Base-by-base conservation (phyloP, 2,329 filamentous ascomycete genomes). In the Daldinia eschscholtzii region DNA sequence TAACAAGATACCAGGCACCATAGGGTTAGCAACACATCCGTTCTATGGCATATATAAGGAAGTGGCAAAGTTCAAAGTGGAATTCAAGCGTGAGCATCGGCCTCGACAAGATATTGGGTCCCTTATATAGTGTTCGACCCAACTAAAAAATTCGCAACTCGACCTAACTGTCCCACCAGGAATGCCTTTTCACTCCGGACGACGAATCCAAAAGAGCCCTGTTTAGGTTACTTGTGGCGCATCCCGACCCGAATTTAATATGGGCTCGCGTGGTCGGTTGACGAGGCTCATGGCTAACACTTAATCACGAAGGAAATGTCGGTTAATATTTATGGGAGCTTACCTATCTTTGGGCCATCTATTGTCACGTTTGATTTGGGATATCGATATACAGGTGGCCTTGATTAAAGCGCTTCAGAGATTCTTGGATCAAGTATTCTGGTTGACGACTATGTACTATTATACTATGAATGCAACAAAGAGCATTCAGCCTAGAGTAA, bases 21-120 rank as follows among this genome's bases (percentile, higher is more conserved):
- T 67, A 23, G 71, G 70, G 4, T 64, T 69, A 28, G 58, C 50
- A 6, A 20, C 35, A 7, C 70, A 72, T 35, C 70, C 72, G 12
- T 62, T 72, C 20, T 73, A 58, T 33, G 72, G 72, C 3, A 67
- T 73, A 61, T 73, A 73, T 39, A 73, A 71, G 41, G 72, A 73
- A 52, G 66, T 52, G 10, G 52, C 68, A 1, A 71, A 72, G 56
- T 65, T 72, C 42, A 72, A 72, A 44, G 23, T 73, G 12, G 44
- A 46, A 28, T 61, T 73, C 46, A 71, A 68, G 42, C 72, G 66
- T 46, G 64, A 71, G 35, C 59, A 61, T 10, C 56, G 35, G 42
- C 37, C 64, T 50, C 48, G 53, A 41, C 42, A 59, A 41, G 63
- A 61, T n/a, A 55, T 62, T 7, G 59, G 13, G 42, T 70, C 67